Conservation (phyloP, 257 asterid species). For the Capsicum rhomboideum region DNA sequence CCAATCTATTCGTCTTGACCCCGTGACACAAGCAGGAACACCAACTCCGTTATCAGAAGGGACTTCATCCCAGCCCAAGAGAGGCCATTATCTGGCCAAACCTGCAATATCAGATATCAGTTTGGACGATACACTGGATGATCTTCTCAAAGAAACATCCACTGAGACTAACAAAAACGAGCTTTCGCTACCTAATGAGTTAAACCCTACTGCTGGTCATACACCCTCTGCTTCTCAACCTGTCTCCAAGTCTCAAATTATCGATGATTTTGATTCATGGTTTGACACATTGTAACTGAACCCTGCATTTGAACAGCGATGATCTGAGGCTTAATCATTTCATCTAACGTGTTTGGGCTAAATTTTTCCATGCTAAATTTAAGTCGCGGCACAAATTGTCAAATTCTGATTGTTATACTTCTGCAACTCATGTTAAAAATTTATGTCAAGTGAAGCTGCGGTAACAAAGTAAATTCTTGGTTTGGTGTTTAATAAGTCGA, state of each 20-base stretch:
- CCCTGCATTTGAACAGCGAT: neutral
- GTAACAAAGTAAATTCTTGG: neutral
- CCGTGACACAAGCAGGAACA: neutral
- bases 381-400: neutral
- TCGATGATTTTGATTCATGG: conserved; percentile 88
- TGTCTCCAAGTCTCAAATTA: conserved; percentile 40
- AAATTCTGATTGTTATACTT: neutral
- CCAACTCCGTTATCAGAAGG: neutral
- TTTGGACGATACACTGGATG: conserved; percentile 43
- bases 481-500: neutral
- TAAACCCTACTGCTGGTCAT: conserved; percentile 5
- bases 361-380: neutral
- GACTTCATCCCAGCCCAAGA: conserved; percentile 17
- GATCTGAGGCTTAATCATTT: too few relatives aligned
- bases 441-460: neutral
- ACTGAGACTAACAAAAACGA: conserved; percentile 3
- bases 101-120: neutral
- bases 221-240: conserved; percentile 11
- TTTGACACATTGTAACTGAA: conserved; percentile 40
- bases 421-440: neutral
- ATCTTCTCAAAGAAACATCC: conserved; percentile 49
- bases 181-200: conserved; percentile 1
- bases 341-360: neutral
- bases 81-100: conserved; percentile 9
- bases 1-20: neutral